These are phyloP conservation scores for Bruguiera gymnorhiza DNA, from an alignment of 345 rosid genomes.

Conservation along the genomic window DNA sequence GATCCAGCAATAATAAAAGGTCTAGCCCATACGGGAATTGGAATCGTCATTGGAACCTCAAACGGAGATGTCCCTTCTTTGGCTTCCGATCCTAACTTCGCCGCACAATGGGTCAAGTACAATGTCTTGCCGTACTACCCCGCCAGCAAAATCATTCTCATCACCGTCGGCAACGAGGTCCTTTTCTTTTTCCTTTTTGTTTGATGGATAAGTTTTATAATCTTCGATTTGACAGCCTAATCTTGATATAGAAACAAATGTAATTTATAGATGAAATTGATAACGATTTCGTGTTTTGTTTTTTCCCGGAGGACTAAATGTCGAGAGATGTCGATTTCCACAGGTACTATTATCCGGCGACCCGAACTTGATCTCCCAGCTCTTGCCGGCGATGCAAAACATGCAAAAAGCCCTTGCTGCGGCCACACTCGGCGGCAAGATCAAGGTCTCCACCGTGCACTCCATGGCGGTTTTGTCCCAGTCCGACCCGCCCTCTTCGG, in stretches of 20 bases:
- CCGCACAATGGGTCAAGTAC: slow-evolving; percentile 58
- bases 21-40: slow-evolving; percentile 71
- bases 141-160: slow-evolving; percentile 68
- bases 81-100: slow-evolving; percentile 64
- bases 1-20: slow-evolving; percentile 72
- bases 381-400: slow-evolving; percentile 83
- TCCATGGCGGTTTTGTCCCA: slow-evolving; percentile 70
- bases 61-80: slow-evolving; percentile 74
- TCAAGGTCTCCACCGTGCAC: slow-evolving; percentile 87
- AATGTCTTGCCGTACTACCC: slow-evolving; percentile 76
- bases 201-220: neutral
- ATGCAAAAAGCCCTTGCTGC: slow-evolving; percentile 65
- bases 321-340: neutral
- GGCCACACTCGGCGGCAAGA: slow-evolving; percentile 67
- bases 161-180: slow-evolving; percentile 75
- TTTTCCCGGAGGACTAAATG: neutral
- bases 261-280: neutral
- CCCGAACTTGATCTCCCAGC: slow-evolving; percentile 61
- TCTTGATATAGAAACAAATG: too few relatives aligned
- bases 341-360: slow-evolving; percentile 72
- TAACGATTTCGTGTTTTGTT: neutral
- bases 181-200: neutral
- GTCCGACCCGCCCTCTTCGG: slow-evolving; percentile 91
- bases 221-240: too few relatives aligned
- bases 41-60: slow-evolving; percentile 61